Evolutionary conservation across 2,329 filamentous ascomycete species (phyloP).

Genomic region (Ilyonectria sp.): DNA sequence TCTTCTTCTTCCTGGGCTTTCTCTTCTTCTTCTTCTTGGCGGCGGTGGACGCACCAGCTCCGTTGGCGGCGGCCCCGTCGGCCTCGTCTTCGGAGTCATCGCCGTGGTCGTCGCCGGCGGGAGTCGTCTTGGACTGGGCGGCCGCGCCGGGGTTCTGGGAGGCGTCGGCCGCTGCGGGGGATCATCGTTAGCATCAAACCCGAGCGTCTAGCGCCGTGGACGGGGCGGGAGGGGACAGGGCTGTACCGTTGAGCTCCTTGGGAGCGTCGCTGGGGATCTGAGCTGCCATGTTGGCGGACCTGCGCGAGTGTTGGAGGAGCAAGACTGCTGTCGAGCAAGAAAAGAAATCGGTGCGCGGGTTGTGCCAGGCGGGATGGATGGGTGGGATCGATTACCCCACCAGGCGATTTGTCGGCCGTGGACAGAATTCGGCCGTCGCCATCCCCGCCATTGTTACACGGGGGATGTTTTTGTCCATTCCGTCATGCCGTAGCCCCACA

Average conservation of each 20-base stretch:
- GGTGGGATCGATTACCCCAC: constrained; percentile 46
- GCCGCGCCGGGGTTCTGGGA: constrained; percentile 58
- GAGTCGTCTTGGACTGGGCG: constrained; percentile 56
- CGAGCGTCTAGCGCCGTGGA: background rate
- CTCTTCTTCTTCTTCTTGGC: constrained; percentile 75
- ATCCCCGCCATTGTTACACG: background rate
- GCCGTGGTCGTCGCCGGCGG: constrained; percentile 61
- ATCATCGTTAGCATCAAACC: constrained; percentile 22
- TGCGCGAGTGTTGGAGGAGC: constrained; percentile 31
- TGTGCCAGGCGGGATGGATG: constrained; percentile 26
- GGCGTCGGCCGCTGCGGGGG: constrained; percentile 57
- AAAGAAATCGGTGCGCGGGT: constrained; percentile 43
- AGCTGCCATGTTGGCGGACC: constrained; percentile 58
- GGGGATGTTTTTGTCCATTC: constrained; percentile 3
- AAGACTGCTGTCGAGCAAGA: constrained; percentile 32
- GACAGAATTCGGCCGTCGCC: constrained; percentile 39
- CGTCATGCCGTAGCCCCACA: constrained; percentile 25
- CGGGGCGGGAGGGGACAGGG: constrained; percentile 6
- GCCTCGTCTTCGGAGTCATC: constrained; percentile 70
- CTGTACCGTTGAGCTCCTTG: constrained; percentile 60
- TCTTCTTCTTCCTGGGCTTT: constrained; percentile 89
- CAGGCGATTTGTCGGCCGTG: constrained; percentile 25
- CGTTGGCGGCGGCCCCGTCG: constrained; percentile 54
- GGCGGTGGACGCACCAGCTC: constrained; percentile 56
- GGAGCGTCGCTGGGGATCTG: constrained; percentile 61